Evolutionary conservation across 225 moss, liverwort and hornwort species (phyloP).

Genomic region (Anthoceros angustus): DNA sequence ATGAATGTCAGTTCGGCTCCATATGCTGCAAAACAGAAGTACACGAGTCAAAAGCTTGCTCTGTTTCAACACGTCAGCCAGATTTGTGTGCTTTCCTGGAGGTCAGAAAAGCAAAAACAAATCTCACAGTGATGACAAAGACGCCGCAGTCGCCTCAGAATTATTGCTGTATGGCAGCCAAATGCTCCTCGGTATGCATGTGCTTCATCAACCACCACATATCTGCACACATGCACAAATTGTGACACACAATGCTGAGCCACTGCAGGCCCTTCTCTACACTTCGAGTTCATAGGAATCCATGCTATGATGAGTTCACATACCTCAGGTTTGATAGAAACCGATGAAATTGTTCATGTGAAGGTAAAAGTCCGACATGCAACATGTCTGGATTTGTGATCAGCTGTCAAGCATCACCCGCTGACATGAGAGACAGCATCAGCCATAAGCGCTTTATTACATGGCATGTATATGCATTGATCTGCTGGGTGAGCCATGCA

Average conservation of each 20-base stretch:
- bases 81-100: no score
- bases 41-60: neutral
- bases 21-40: slow-evolving; percentile 36
- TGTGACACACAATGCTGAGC: slow-evolving; percentile 4
- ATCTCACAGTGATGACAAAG: slow-evolving; percentile 29
- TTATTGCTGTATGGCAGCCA: slow-evolving; percentile 87
- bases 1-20: slow-evolving; percentile 77
- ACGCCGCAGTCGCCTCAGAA: slow-evolving; percentile 69
- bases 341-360: slow-evolving; percentile 71
- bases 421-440: slow-evolving; percentile 5
- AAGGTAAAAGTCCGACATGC: slow-evolving; percentile 82
- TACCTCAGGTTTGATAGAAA: slow-evolving; percentile 69
- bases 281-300: no score
- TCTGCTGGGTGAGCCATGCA: neutral
- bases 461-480: neutral
- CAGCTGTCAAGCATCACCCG: slow-evolving; percentile 34
- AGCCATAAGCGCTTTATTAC: neutral
- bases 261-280: no score
- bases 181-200: slow-evolving; percentile 93
- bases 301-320: neutral
- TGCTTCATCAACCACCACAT: slow-evolving; percentile 82
- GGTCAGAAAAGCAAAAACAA: slow-evolving; percentile 4
- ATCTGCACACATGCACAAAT: slow-evolving; percentile 26
- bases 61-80: neutral
- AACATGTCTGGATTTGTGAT: slow-evolving; percentile 94